Conservation (phyloP, 176 grass and related monocot species). For the Lolium multiflorum region DNA sequence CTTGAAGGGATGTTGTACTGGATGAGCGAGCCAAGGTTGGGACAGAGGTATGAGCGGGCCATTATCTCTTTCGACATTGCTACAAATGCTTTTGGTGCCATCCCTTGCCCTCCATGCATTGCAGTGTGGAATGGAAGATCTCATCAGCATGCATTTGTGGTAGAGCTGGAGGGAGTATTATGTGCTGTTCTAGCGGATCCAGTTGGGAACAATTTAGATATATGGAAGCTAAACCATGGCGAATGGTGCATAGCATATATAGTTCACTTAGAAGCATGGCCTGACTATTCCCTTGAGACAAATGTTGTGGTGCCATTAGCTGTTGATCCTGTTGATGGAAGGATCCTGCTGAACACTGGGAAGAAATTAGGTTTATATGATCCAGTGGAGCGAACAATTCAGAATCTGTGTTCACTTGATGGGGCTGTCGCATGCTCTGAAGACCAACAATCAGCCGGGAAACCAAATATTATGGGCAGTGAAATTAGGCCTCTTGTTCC, state of each 20-base stretch:
- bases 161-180: constrained; percentile 17
- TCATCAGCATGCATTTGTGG: background rate
- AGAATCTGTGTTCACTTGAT: background rate
- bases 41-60: background rate
- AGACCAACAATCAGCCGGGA: background rate
- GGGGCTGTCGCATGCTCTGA: background rate
- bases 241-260: constrained; percentile 5
- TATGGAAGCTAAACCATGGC: constrained; percentile 29
- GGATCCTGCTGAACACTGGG: constrained; percentile 2
- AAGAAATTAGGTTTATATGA: constrained; percentile 28
- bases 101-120: constrained; percentile 17
- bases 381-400: background rate
- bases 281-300: constrained; percentile 19
- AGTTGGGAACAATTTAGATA: background rate
- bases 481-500: background rate
- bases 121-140: background rate
- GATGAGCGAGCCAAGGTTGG: constrained; percentile 27
- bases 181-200: constrained; percentile 23
- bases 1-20: constrained; percentile 26
- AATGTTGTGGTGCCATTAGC: constrained; percentile 24
- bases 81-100: background rate
- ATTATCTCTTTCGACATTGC: constrained; percentile 8
- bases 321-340: constrained; percentile 2
- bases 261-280: constrained; percentile 14
- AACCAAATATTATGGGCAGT: background rate